Evolutionary conservation across 164 flowering plant species (phyloP), one percentile per base, ranked within the genome.

Genomic region (Euptelea pleiosperma): DNA sequence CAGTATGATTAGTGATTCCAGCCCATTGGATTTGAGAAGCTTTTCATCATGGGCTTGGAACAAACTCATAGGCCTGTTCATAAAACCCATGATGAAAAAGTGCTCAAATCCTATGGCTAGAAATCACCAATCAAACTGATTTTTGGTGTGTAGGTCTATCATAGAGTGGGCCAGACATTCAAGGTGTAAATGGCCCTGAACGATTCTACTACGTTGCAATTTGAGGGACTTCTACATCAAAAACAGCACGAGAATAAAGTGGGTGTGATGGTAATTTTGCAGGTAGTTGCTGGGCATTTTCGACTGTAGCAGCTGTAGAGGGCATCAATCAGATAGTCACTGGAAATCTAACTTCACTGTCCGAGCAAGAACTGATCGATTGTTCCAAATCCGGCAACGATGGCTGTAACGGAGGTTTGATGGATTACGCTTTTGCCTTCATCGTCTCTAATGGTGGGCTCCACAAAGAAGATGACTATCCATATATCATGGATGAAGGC

Each of bases 231-330:
- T n/a, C n/a, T n/a, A n/a, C n/a, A n/a, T n/a, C n/a, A n/a, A n/a
- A n/a, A n/a, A n/a, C 12, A 3, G 46, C 9, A 42, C 15, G 6
- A 42, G 2, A 42, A 42, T n/a, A n/a, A n/a, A n/a, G n/a, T n/a
- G n/a, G n/a, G 3, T 28, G 2, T 3, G 31, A 30, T 53, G 15
- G 40, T 21, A 21, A 35, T 6, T 22, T 25, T 75, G 64, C 77
- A 86, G 91, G 92, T 4, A 90, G 95, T 68, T 90, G 97, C 50
- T 90, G 95, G 95, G 93, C 95, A 21, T 90, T 87, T 70, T 87
- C 95, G 4, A 81, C 97, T 0, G 89, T 87, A 2, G 97, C 90
- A 0, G 87, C 95, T 2, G 95, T 87, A 40, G 97, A 90, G 62
- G 92, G 95, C 22, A 87, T 90, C 26, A 82, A 85, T 74, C 85